Evolutionary conservation across 73 alveolate genomes (phyloP), one percentile per base, ranked within the genome.

Genomic region (Urostyla sp.): DNA sequence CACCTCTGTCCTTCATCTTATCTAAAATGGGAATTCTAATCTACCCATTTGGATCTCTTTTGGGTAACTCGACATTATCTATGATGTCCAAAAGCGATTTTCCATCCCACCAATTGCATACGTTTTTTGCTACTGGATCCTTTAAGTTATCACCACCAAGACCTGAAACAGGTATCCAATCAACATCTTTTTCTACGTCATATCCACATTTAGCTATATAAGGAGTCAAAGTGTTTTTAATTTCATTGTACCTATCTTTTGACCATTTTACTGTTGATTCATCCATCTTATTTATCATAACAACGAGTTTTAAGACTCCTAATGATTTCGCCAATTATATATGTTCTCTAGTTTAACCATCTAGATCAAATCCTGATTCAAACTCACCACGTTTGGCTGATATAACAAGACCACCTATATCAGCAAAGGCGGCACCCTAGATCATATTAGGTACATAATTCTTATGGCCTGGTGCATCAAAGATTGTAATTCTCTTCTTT

Each of bases 381-480:
- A 96, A 98, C 92, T 98, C 99, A 36, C 99, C 99, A 83, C 87
- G 93, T 84, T 97, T 92, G 23, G 99, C 99, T 15, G 99, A 92
- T 46, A 93, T 85, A 28, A 94, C 95, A n/a, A 94, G 77, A 27
- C 90, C 95, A 36, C 92, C 99, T 57, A 95, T 89, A 66, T 98
- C 99, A 40, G 99, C 99, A 81, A 96, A 96, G 18, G 99, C 97
- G 0, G 99, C 99, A 31, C 99, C 99, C 75, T 91, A 50, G 44
- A 98, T 95, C 98, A 97, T 94, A 76, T 98, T 98, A n/a, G 99
- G 99, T 46, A 98, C 99, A 72, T 96, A 98, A 75, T 97, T 97
- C 87, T 98, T 91, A 93, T 98, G 99, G 11, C 99, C 99, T 4
- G 99, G 99, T 28, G 99, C 99, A 90, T 98, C 99, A 73, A 86